phyloP scores from a whole-genome alignment of 2,329 filamentous ascomycete genomes.

The Verticillium alfalfae region DNA sequence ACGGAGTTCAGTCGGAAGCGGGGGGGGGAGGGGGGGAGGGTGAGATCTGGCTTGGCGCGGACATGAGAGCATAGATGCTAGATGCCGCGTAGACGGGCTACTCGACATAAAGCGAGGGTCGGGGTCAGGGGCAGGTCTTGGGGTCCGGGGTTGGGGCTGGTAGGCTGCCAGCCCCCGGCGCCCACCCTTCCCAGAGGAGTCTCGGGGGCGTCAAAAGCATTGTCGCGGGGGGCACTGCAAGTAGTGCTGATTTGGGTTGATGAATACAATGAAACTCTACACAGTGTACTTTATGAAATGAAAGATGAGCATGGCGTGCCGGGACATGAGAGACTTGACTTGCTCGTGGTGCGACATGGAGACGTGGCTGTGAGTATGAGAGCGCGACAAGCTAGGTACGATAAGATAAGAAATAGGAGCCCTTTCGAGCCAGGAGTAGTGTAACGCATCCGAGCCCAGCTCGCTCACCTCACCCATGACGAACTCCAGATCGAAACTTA shows the following conservation, averaged over 20 bases:
- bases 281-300: background rate
- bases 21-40: background rate
- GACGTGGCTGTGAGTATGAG: background rate
- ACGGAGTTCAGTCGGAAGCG: background rate
- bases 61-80: background rate
- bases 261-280: slow-evolving; percentile 1
- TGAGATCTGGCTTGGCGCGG: background rate
- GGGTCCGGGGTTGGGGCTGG: background rate
- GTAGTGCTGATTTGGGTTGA: background rate
- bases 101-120: background rate
- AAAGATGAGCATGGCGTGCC: background rate
- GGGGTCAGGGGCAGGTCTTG: background rate
- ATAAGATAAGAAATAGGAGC: slow-evolving; percentile 5
- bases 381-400: background rate
- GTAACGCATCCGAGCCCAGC: background rate
- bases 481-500: background rate
- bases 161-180: background rate
- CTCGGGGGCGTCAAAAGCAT: slow-evolving; percentile 2
- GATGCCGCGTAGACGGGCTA: background rate
- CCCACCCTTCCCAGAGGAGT: background rate
- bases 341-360: background rate
- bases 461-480: background rate
- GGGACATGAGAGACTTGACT: background rate
- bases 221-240: slow-evolving; percentile 1
- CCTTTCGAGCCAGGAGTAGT: background rate